Evolutionary conservation across 2,329 filamentous ascomycete species (phyloP), one percentile per base, ranked within the genome.

Genomic region (Chalara sp.): DNA sequence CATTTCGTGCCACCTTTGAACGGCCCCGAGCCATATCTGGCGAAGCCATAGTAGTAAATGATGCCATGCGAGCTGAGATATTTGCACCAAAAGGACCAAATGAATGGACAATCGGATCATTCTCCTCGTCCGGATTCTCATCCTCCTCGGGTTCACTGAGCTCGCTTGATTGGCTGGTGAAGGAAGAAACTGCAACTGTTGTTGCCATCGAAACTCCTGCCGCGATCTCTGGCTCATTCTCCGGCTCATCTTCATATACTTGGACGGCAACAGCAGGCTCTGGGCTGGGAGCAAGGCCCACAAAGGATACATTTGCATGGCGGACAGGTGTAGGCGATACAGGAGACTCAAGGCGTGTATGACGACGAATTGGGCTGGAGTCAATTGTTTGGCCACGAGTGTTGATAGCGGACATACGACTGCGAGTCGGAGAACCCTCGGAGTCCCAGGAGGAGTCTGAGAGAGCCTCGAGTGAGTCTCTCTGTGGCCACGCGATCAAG

Each of bases 61-160:
- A 88, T 28, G 88, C 87, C 67, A 96, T 79, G 30, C 88, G 84
- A 54, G 81, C 81, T n/a, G 92, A 82, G 37, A 96, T 76, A 64
- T 96, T 89, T 49, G 87, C 87, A 41, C 89, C 90, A 63, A 88
- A 95, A 1, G 90, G 89, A 12, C 90, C 91, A 59, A 96, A 96
- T 0, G 91, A 96, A 68, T 93, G 88, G 13, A 96, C 76, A 49
- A 96, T 83, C 3, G 91, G 91, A 60, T 97, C 93, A 57, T 96
- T 96, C 69, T 97, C 92, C 72, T 96, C 91, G 60, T 92, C 86
- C 1, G 87, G 84, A 56, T 95, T 83, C 47, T 88, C 84, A 48
- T 86, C 80, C 13, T 90, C 71, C 10, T 70, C 73, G 30, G 69
- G 69, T 32, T 79, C 76, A 56, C 76, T 79, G 30, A 78, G 68